A percentile compares a stretch with the other conserved stretches of the same genome.
Evolutionary conservation across 768 basidiomycete species (phyloP).

Genomic region (Rhodotorula graminis): DNA sequence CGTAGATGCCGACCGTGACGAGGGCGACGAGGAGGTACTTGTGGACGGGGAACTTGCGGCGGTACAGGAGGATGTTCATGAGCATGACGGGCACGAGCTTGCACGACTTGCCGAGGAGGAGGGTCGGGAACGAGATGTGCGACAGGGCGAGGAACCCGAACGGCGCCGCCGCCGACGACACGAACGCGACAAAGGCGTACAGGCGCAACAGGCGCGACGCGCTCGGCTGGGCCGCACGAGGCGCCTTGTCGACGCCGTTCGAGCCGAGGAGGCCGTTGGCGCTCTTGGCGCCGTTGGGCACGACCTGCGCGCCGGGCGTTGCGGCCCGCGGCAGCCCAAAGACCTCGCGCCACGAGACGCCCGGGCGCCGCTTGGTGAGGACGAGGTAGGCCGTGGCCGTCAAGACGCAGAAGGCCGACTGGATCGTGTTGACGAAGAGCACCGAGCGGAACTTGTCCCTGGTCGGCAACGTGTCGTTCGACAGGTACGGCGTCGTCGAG

Average conservation of each 20-base stretch:
- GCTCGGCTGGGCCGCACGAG: neutral
- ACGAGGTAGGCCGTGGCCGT: slow-evolving; percentile 61
- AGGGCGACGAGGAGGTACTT: slow-evolving; percentile 92
- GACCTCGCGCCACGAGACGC: slow-evolving; percentile 5
- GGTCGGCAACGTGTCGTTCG: slow-evolving; percentile 51
- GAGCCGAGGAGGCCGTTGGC: slow-evolving; percentile 10
- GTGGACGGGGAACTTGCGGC: slow-evolving; percentile 82
- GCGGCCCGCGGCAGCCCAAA: slow-evolving; percentile 12
- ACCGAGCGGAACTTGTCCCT: slow-evolving; percentile 68
- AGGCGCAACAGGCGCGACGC: slow-evolving; percentile 57
- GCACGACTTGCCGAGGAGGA: slow-evolving; percentile 98
- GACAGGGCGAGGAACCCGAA: slow-evolving; percentile 93
- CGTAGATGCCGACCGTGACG: slow-evolving; percentile 75
- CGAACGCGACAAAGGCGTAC: slow-evolving; percentile 77
- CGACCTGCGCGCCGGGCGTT: neutral
- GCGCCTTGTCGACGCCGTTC: slow-evolving; percentile 19
- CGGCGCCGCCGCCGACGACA: slow-evolving; percentile 85
- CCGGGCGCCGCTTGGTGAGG: slow-evolving; percentile 9
- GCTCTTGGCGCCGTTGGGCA: slow-evolving; percentile 13
- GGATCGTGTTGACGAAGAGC: slow-evolving; percentile 76
- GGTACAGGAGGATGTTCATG: slow-evolving; percentile 93
- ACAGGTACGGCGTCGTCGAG: slow-evolving; percentile 38
- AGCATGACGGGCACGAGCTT: slow-evolving; percentile 98
- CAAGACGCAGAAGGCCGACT: slow-evolving; percentile 70
- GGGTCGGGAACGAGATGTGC: slow-evolving; percentile 95